phyloP scores from a whole-genome alignment of 2,329 filamentous ascomycete species.

The Ilyonectria sp. region DNA sequence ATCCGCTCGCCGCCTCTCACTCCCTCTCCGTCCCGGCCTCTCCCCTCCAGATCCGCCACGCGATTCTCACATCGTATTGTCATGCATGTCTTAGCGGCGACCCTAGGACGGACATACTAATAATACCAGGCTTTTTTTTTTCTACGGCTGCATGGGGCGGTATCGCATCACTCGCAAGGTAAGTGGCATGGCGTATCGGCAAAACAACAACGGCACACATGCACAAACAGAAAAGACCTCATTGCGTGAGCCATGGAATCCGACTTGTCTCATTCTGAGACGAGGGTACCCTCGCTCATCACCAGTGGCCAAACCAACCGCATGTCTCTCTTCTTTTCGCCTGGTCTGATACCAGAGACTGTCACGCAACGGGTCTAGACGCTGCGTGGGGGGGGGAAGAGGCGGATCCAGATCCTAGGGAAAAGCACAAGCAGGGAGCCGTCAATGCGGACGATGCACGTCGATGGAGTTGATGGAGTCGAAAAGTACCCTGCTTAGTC shows the following conservation, averaged over 20 bases:
- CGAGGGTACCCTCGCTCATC: conserved; percentile 17
- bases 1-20: conserved; percentile 19
- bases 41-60: conserved; percentile 30
- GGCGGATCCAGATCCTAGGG: conserved; percentile 22
- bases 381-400: conserved; percentile 20
- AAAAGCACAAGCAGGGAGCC: conserved; percentile 17
- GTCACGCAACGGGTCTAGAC: conserved; percentile 1
- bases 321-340: conserved; percentile 1
- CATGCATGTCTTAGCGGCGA: conserved; percentile 13
- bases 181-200: background rate
- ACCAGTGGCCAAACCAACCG: background rate
- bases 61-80: conserved; percentile 29
- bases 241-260: background rate
- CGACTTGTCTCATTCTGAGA: conserved; percentile 27
- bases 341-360: background rate
- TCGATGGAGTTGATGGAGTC: conserved; percentile 6
- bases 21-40: conserved; percentile 22
- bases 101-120: background rate
- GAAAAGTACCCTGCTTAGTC: background rate
- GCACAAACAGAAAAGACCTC: conserved; percentile 5
- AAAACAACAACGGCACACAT: conserved; percentile 1
- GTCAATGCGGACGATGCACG: conserved; percentile 26
- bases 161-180: background rate
- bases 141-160: background rate
- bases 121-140: background rate